phyloP scores from a whole-genome alignment of 306 rosid genomes.

The Chamaecrista fasciculata region DNA sequence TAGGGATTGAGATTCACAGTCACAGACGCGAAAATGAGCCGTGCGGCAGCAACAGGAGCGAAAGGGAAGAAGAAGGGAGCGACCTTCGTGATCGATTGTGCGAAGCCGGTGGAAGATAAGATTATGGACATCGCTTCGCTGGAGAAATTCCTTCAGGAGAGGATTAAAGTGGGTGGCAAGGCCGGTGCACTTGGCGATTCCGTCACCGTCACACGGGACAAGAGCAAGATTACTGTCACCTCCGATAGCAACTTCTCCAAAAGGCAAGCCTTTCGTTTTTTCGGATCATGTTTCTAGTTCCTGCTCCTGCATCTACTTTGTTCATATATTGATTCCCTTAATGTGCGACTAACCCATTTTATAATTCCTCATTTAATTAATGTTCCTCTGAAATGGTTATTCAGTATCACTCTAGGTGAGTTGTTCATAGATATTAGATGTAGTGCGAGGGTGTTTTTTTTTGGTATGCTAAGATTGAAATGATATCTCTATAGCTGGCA shows the following conservation, averaged over 20 bases:
- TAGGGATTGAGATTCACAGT: neutral
- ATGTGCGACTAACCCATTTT: neutral
- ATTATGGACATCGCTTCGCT: slow-evolving; percentile 76
- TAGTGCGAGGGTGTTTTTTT: neutral
- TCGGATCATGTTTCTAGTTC: neutral
- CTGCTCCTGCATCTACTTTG: neutral
- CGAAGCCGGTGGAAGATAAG: slow-evolving; percentile 73
- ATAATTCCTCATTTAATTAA: no score
- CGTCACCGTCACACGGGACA: slow-evolving; percentile 53
- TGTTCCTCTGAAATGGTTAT: neutral
- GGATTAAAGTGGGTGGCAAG: slow-evolving; percentile 78
- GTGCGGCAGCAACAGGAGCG: slow-evolving; percentile 45
- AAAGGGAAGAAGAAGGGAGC: slow-evolving; percentile 84
- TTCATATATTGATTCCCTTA: neutral
- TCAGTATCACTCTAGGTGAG: neutral
- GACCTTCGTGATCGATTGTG: slow-evolving; percentile 58
- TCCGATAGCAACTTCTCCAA: slow-evolving; percentile 68
- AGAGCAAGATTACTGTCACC: slow-evolving; percentile 70
- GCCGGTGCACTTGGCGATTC: slow-evolving; percentile 74
- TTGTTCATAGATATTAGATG: neutral
- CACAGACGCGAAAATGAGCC: slow-evolving; percentile 51
- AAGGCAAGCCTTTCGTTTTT: slow-evolving; percentile 31
- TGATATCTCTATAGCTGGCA: neutral
- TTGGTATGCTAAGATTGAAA: neutral
- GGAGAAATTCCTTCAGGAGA: slow-evolving; percentile 72